Evolutionary conservation across 148 eudicot genomes (phyloP), one percentile per base, ranked within the genome.

Genomic region (Chenopodium formosanum): DNA sequence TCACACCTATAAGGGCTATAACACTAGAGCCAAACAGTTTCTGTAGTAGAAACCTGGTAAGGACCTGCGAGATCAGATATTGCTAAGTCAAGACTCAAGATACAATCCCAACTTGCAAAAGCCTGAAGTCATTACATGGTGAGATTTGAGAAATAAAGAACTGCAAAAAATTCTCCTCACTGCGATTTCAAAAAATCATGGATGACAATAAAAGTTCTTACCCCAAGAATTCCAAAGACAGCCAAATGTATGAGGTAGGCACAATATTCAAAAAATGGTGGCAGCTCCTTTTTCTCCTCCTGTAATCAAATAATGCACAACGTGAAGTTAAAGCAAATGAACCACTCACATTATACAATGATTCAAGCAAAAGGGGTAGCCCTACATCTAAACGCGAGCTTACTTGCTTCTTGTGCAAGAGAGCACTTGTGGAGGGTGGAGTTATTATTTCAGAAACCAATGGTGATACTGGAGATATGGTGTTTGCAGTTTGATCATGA

Each of bases 211-310:
- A 14, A 22, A 80, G 58, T 64, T 25, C 13, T 77, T 76, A 80
- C 82, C 97, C 97, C 98, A 93, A 71, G 91, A 83, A 94, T 90
- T 69, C 98, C 98, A 74, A 90, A 90, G 50, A 91, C 86, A 46
- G 97, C 86, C 50, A 91, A 88, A 83, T 88, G 88, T 68, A 89
- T n/a, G 48, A 92, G 91, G 86, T 86, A 87, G 78, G 90, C 83
- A 76, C 84, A 31, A 85, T 91, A 88, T 58, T 86, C 89, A 78
- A 91, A 73, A 50, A 80, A 79, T 83, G 94, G 86, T 16, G 87
- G 84, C 72, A 82, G 34, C 79, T 79, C 85, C 70, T 82, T 72
- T 75, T 82, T 82, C 50, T 62, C 79, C 70, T 90, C 91, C 95
- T 94, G 90, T 37, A 80, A 34, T 83, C n/a, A n/a, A 44, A 86